Base-by-base conservation (phyloP, 768 basidiomycete genomes). In the Phylloporus sp. region DNA sequence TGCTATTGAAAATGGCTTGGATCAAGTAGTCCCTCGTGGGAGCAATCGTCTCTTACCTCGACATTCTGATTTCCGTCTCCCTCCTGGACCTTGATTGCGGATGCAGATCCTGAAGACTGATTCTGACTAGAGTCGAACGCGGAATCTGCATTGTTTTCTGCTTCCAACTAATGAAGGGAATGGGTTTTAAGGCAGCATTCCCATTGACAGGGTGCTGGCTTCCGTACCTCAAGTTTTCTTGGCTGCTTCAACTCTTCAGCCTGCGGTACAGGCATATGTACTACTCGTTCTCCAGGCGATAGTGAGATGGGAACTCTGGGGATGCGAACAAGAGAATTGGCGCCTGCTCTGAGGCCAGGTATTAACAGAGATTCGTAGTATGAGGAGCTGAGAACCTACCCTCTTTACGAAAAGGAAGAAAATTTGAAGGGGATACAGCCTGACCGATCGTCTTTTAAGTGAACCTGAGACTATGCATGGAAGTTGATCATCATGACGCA, bases 191-290 rank as follows among this genome's bases (percentile, higher is more conserved):
- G n/a, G n/a, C n/a, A n/a, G n/a, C n/a, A n/a, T n/a, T n/a, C n/a
- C n/a, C n/a, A n/a, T n/a, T n/a, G n/a, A n/a, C 7, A 9, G 20
- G 4, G n/a, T 26, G n/a, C 13, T 7, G 8, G 15, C 11, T 27
- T n/a, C 9, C 48, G 5, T 41, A 52, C 42, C 49, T 44, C 26
- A 8, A 15, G 1, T 21, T 17, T 50, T 18, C 42, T 50, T 15
- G 48, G 38, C 11, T 24, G 49, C 29, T 18, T 31, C 2, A n/a
- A 23, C 13, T 1, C 21, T 20, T 10, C 33, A 17, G 24, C 17
- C 17, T 24, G 32, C n/a, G 4, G 4, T 24, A 8, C 22, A 26
- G 23, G 32, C 15, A 13, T 23, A 13, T 28, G 27, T 28, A 8
- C 14, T 17, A 14, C 6, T 32, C 13, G 31, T 32, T n/a, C n/a